Evolutionary conservation across 768 basidiomycete genomes (phyloP).

Genomic region (Tricholoma terreum): DNA sequence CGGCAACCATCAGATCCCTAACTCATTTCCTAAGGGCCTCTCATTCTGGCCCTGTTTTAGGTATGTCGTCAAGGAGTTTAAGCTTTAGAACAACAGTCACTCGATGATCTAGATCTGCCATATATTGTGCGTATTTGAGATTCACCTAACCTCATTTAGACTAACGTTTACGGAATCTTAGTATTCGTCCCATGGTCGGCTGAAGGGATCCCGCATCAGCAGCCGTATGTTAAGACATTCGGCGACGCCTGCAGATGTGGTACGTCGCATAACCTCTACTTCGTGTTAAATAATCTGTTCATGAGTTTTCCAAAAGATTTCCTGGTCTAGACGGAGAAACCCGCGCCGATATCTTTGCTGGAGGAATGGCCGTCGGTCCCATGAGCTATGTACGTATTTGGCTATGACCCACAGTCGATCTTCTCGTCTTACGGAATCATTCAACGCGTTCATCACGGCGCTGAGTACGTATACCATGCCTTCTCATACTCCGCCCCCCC

Average conservation of each 20-base stretch:
- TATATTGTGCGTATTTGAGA: slow-evolving; percentile 37
- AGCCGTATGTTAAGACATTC: slow-evolving; percentile 35
- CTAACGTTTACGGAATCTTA: slow-evolving; percentile 18
- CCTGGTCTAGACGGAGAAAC: slow-evolving; percentile 69
- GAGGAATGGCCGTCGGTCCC: slow-evolving; percentile 67
- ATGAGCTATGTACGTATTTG: slow-evolving; percentile 68
- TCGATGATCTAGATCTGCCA: slow-evolving; percentile 38
- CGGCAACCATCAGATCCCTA: background rate
- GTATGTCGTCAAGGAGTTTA: slow-evolving; percentile 23
- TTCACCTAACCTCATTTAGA: background rate
- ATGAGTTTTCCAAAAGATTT: slow-evolving; percentile 43
- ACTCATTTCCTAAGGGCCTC: slow-evolving; percentile 35
- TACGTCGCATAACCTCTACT: slow-evolving; percentile 21
- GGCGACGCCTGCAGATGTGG: slow-evolving; percentile 69
- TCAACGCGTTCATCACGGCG: slow-evolving; percentile 50
- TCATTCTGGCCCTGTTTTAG: slow-evolving; percentile 53
- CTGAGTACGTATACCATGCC: slow-evolving; percentile 31
- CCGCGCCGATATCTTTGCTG: slow-evolving; percentile 66
- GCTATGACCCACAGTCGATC: background rate
- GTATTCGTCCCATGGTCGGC: slow-evolving; percentile 57
- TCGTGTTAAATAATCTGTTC: background rate
- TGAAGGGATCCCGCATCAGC: slow-evolving; percentile 44
- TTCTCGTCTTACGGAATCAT: background rate
- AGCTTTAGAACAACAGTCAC: background rate
- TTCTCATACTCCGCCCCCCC: background rate